Evolutionary conservation across 257 asterid genomes (phyloP).

Genomic region (Solanum habrochaites): DNA sequence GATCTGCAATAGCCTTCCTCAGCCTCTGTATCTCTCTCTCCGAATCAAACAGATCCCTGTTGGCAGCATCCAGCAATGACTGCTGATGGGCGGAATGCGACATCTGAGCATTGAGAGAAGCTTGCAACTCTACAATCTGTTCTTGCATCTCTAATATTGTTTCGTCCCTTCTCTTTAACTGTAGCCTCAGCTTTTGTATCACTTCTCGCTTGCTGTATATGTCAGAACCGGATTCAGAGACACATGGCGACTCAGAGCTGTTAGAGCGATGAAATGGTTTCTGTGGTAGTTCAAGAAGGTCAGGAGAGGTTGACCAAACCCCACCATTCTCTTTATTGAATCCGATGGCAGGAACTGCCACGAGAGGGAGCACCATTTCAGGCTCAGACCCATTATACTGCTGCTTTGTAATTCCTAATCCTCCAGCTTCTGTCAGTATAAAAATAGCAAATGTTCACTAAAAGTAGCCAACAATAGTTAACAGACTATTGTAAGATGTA

Average conservation of each 20-base stretch:
- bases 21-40: constrained; percentile 83
- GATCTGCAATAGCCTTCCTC: constrained; percentile 80
- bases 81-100: constrained; percentile 72
- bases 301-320: constrained; percentile 75
- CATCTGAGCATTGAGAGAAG: constrained; percentile 38
- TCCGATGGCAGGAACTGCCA: constrained; percentile 48
- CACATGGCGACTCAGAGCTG: constrained; percentile 85
- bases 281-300: constrained; percentile 71
- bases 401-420: constrained; percentile 40
- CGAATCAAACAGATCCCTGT: constrained; percentile 61
- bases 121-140: constrained; percentile 62
- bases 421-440: constrained; percentile 37
- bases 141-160: constrained; percentile 94
- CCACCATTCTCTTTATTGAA: constrained; percentile 64
- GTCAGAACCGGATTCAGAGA: constrained; percentile 92
- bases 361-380: constrained; percentile 67
- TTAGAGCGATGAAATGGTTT: constrained; percentile 77
- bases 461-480: not conserved
- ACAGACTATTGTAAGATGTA: not conserved
- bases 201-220: constrained; percentile 80
- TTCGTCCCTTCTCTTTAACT: constrained; percentile 86
- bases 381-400: constrained; percentile 46
- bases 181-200: constrained; percentile 81
- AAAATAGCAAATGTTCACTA: not conserved
- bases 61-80: constrained; percentile 60